Conservation (phyloP, 78 protist genomes). For the Speleostelium caveatum region DNA sequence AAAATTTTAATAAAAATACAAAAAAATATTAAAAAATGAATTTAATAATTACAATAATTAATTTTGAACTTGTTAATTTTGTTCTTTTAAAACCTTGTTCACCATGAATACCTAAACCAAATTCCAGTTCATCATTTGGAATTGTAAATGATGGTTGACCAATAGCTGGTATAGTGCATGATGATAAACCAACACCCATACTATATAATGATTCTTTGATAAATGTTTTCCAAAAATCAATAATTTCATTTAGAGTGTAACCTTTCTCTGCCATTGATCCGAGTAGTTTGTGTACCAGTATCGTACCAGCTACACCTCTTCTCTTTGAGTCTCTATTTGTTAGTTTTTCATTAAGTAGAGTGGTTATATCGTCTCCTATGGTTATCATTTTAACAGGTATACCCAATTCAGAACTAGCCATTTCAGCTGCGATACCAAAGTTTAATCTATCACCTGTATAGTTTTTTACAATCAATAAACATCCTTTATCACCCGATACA, state of each 20-base stretch:
- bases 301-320: slow-evolving; percentile 88
- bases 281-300: slow-evolving; percentile 83
- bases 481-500: slow-evolving; percentile 60
- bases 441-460: slow-evolving; percentile 88
- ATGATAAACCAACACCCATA: slow-evolving; percentile 69
- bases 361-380: slow-evolving; percentile 83
- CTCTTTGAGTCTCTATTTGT: background rate
- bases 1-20: background rate
- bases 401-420: slow-evolving; percentile 23
- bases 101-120: slow-evolving; percentile 88
- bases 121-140: slow-evolving; percentile 48
- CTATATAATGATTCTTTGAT: slow-evolving; percentile 1
- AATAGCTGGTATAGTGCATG: slow-evolving; percentile 77
- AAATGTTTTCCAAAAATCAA: background rate
- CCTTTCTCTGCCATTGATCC: slow-evolving; percentile 83
- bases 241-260: slow-evolving; percentile 10
- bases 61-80: background rate
- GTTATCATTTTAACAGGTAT: slow-evolving; percentile 49
- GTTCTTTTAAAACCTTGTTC: slow-evolving; percentile 45
- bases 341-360: background rate
- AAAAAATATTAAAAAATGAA: background rate
- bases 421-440: slow-evolving; percentile 77
- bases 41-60: slow-evolving; percentile 1
- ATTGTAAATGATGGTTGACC: slow-evolving; percentile 51
- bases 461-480: slow-evolving; percentile 81